phyloP scores from a whole-genome alignment of 257 asterid genomes.

The Voacanga thouarsii region DNA sequence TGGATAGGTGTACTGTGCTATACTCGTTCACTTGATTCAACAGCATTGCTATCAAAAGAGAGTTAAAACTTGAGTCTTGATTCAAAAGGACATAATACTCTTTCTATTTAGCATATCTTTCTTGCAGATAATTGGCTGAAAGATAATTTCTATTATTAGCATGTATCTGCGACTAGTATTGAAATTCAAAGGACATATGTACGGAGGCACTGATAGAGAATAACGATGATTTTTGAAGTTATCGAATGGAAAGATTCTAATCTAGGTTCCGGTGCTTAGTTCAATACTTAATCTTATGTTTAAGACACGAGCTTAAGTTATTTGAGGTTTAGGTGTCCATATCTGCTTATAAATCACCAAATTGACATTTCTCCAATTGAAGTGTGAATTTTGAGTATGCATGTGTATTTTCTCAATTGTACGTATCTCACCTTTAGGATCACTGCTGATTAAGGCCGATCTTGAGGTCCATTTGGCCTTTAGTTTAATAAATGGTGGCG shows the following conservation, averaged over 20 bases:
- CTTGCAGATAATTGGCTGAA: conserved; percentile 6
- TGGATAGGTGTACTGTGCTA: background rate
- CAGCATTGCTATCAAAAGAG: background rate
- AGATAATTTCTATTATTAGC: background rate
- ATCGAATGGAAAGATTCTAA: background rate
- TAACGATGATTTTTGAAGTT: background rate
- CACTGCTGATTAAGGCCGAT: background rate
- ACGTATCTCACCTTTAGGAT: background rate
- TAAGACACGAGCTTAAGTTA: background rate
- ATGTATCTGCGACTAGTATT: background rate
- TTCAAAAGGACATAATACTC: background rate
- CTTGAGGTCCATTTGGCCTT: background rate
- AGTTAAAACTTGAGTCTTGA: background rate
- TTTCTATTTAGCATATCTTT: background rate
- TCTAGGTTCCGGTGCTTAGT: background rate
- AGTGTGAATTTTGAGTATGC: background rate
- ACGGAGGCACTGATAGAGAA: background rate
- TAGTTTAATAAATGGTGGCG: background rate
- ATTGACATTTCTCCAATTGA: background rate
- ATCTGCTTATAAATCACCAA: background rate
- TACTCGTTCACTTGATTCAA: background rate
- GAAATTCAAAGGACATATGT: background rate
- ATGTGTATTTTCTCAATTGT: background rate
- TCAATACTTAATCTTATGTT: background rate
- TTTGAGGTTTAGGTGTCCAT: background rate